Base-by-base conservation (phyloP, 2,329 filamentous ascomycete species). In the Bertia moriformis region DNA sequence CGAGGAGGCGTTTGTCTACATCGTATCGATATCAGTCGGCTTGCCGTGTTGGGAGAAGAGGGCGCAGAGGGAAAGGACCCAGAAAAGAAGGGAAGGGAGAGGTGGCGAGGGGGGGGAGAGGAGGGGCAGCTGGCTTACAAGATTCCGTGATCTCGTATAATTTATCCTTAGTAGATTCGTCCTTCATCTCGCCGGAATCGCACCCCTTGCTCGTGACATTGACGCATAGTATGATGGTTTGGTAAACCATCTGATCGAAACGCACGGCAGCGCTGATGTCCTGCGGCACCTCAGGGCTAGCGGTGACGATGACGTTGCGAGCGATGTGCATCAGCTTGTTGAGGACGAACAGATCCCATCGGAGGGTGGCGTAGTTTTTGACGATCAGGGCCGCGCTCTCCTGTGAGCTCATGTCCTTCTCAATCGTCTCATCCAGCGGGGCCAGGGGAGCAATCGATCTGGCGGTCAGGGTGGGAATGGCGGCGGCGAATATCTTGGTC, bases 301-400 rank as follows among this genome's bases (percentile, higher is more conserved):
- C 68, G 7, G 75, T 77, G 19, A 78, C 75, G 18, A 80, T 62
- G 43, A 80, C 60, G 45, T 80, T 80, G 38, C 75, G 60, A 1
- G 73, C 72, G 49, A 80, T 76, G 43, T 78, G 72, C 69, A 80
- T 73, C 42, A 80, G 59, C 57, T 77, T 78, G 60, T 78, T 78
- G 39, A 80, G 60, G 42, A 73, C 69, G 39, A 71, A 68, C 41
- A 80, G 55, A 42, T 79, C 74, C 42, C 78, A 72, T 48, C 75
- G 73, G 42, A 80, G 63, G 18, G 63, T 61, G 4, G 61, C 63
- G 48, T 77, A 73, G 51, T 80, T 76, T 56, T 72, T 72, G 24
- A 77, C 65, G 43, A 80, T 78, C 27, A 79, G 58, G 14, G 67
- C 64, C 1, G 73, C 76, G 52, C 71, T 75, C 53, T 80, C 74